Conservation (phyloP, 441 rosid species). For the Rhodomyrtus psidioides region DNA sequence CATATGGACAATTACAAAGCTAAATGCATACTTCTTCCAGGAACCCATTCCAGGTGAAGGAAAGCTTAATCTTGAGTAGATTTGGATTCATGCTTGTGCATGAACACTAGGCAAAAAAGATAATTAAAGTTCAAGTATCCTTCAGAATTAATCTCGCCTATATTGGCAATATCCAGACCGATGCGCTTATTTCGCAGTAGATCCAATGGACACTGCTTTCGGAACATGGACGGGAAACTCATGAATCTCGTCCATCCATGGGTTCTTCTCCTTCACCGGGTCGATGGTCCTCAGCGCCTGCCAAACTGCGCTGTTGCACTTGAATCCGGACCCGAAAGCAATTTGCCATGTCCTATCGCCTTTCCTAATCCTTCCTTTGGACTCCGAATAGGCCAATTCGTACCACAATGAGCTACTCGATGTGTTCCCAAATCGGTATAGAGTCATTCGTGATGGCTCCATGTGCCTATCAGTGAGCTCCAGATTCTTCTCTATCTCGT, state of each 20-base stretch:
- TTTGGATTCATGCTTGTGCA: neutral
- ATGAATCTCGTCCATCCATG: slow-evolving; percentile 52
- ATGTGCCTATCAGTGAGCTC: slow-evolving; percentile 35
- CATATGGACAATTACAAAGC: neutral
- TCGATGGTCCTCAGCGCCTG: slow-evolving; percentile 33
- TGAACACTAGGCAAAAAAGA: neutral
- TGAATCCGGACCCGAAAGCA: slow-evolving; percentile 38
- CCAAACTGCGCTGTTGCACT: slow-evolving; percentile 43
- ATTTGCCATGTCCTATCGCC: slow-evolving; percentile 39
- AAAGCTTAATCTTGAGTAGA: neutral
- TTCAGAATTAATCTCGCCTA: neutral
- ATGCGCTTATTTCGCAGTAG: neutral
- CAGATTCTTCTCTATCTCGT: slow-evolving; percentile 35
- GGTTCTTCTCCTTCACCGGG: slow-evolving; percentile 52
- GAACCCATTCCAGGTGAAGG: neutral
- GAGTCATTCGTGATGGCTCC: slow-evolving; percentile 42
- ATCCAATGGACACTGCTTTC: slow-evolving; percentile 15
- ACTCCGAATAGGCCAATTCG: slow-evolving; percentile 31
- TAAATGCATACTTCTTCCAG: neutral
- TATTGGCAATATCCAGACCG: neutral
- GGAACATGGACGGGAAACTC: slow-evolving; percentile 51
- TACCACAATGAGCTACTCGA: slow-evolving; percentile 41
- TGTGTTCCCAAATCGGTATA: slow-evolving; percentile 34
- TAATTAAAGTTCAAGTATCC: neutral
- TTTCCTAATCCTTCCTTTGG: slow-evolving; percentile 30